Base-by-base conservation (phyloP, 768 basidiomycete genomes). In the Lactarius hatsudake region DNA sequence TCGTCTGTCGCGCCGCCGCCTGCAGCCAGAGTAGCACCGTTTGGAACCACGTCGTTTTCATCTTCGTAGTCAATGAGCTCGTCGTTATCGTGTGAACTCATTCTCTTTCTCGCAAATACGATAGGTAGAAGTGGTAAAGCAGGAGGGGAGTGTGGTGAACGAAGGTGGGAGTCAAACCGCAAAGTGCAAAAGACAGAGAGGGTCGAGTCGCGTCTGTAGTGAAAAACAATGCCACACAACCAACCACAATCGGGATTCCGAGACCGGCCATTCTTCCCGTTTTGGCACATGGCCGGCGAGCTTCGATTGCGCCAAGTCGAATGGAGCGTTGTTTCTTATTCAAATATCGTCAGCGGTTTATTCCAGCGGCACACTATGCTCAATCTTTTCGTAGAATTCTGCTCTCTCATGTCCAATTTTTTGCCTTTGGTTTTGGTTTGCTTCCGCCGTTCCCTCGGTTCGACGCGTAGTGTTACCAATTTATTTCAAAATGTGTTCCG, bases 61-160 rank as follows among this genome's bases (percentile, higher is more conserved):
- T 95, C 93, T 79, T 95, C 93, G 82, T 94, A 95, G 82, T 95
- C 94, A 77, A 95, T 93, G 54, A 95, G 87, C 74, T 95, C 93
- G 76, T 94, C 93, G 77, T 90, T 90, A 80, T 93, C 93, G 81
- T 89, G 86, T 56, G 84, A 85, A 79, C 86, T 90, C 91, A 93
- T 93, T 64, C 55, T 64, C 34, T 40, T 60, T 64, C 76, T 78
- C 79, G 26, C 51, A 72, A 58, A 69, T 72, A 63, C 69, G 61
- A 74, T 69, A 73, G 73, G 69, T 69, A 70, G 72, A 73, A 63
- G 72, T 38, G 68, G 72, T 68, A 74, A 74, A 72, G 74, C 69
- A 71, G 70, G 71, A 62, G 68, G 71, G 74, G 75, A 64, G 65
- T 69, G 71, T 59, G 68, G 40, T 20, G 68, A 62, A 62, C 32